Conservation (phyloP, 805 yeast species). For the Spathaspora gorwiae region DNA sequence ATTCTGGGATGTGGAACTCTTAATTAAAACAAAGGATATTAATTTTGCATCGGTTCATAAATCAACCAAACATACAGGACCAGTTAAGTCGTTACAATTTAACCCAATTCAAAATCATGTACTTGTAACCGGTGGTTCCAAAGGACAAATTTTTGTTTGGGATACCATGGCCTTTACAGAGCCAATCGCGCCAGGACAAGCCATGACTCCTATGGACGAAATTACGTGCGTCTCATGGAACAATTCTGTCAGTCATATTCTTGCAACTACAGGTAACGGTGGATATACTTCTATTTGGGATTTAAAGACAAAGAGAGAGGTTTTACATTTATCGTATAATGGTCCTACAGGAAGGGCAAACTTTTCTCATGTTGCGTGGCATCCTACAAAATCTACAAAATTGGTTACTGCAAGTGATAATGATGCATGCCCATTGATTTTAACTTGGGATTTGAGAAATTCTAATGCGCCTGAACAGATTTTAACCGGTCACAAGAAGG, state of each 20-base stretch:
- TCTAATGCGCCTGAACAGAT: slow-evolving; percentile 83
- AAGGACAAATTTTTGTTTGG: slow-evolving; percentile 88
- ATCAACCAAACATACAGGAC: slow-evolving; percentile 56
- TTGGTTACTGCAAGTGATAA: slow-evolving; percentile 83
- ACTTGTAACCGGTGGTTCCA: slow-evolving; percentile 82
- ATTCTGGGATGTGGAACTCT: slow-evolving; percentile 67
- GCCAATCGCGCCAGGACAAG: slow-evolving; percentile 65
- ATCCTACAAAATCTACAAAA: slow-evolving; percentile 82
- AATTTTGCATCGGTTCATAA: slow-evolving; percentile 45
- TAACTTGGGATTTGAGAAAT: slow-evolving; percentile 93
- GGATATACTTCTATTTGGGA: slow-evolving; percentile 95
- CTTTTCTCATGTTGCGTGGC: slow-evolving; percentile 88
- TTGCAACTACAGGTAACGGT: slow-evolving; percentile 83
- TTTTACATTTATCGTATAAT: slow-evolving; percentile 73
- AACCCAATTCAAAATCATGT: slow-evolving; percentile 68
- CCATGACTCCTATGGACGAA: slow-evolving; percentile 78
- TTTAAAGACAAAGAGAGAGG: slow-evolving; percentile 80
- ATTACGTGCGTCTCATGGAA: slow-evolving; percentile 87
- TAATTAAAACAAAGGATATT: slow-evolving; percentile 38
- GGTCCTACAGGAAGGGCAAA: slow-evolving; percentile 56
- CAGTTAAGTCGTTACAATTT: slow-evolving; percentile 72
- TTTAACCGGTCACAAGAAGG: slow-evolving; percentile 78
- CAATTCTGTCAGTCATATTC: slow-evolving; percentile 71
- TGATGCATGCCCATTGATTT: slow-evolving; percentile 73
- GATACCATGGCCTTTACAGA: slow-evolving; percentile 65